phyloP scores from a whole-genome alignment of 208 protist species.

The Trypanosomatidae sp. region DNA sequence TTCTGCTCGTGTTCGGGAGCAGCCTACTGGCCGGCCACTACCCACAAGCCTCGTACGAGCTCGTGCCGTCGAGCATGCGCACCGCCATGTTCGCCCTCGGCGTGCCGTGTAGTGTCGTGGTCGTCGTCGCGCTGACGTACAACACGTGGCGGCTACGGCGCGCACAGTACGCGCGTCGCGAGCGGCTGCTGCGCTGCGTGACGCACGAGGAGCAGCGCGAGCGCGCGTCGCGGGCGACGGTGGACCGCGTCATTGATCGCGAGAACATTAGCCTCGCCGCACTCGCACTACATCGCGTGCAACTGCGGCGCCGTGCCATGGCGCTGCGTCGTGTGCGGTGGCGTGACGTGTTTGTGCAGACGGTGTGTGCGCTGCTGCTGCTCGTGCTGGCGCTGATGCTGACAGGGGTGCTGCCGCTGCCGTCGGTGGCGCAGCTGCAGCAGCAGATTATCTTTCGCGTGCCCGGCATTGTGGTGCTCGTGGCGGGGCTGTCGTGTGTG shows the following conservation, averaged over 20 bases:
- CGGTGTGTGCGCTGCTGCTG: slow-evolving; percentile 12
- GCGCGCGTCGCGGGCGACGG: slow-evolving; percentile 7
- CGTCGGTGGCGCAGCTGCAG: slow-evolving; percentile 15
- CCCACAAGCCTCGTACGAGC: background rate
- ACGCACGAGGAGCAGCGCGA: slow-evolving; percentile 8
- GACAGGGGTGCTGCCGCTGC: slow-evolving; percentile 10
- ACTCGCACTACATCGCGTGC: slow-evolving; percentile 18
- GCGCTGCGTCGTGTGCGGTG: slow-evolving; percentile 10
- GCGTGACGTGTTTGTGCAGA: slow-evolving; percentile 8
- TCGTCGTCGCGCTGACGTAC: slow-evolving; percentile 12
- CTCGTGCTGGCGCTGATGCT: slow-evolving; percentile 19
- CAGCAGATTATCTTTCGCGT: slow-evolving; percentile 11
- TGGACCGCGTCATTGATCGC: slow-evolving; percentile 26
- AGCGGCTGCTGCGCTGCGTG: slow-evolving; percentile 4
- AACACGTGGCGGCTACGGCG: slow-evolving; percentile 2
- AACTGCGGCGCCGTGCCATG: slow-evolving; percentile 6
- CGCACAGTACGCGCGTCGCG: slow-evolving; percentile 8
- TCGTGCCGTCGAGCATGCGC: slow-evolving; percentile 3
- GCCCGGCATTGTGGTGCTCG: slow-evolving; percentile 9
- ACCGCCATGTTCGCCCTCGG: slow-evolving; percentile 12
- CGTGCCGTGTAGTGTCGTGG: slow-evolving; percentile 8
- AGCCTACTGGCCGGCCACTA: slow-evolving; percentile 10
- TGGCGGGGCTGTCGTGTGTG: slow-evolving; percentile 4
- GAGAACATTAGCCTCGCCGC: slow-evolving; percentile 19
- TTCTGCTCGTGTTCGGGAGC: slow-evolving; percentile 41